phyloP scores from a whole-genome alignment of 108 stramenopile genomes.

The Epipyxis sp. region DNA sequence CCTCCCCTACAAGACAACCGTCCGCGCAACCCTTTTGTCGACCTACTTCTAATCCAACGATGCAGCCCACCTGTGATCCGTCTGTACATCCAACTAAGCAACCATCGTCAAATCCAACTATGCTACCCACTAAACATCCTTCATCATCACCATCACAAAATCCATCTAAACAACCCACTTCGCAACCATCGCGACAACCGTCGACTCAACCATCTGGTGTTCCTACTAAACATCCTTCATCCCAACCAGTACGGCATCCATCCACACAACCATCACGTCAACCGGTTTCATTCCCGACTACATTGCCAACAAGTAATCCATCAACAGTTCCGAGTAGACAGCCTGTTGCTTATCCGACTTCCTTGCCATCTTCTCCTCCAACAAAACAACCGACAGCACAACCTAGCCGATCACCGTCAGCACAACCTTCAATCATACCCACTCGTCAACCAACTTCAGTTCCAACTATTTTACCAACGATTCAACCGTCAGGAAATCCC shows the following conservation, averaged over 20 bases:
- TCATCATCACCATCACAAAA: neutral
- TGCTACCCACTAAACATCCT: neutral
- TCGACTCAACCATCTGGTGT: neutral
- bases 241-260: neutral
- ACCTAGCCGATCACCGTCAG: no score
- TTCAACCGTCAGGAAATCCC: neutral
- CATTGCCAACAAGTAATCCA: neutral
- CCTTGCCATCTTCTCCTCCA: neutral
- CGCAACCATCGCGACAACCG: neutral
- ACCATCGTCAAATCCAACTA: neutral
- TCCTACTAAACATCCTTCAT: neutral
- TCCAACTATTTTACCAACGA: neutral
- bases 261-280: slow-evolving; percentile 5
- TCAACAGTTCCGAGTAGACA: neutral
- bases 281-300: neutral
- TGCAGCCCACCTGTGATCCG: neutral
- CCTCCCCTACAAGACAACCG: slow-evolving; percentile 4
- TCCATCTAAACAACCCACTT: neutral
- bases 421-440: neutral
- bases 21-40: slow-evolving; percentile 3
- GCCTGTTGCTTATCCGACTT: slow-evolving; percentile 16
- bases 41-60: neutral
- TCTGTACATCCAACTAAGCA: neutral
- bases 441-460: neutral
- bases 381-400: no score